phyloP scores from a whole-genome alignment of 2,329 filamentous ascomycete species.

The Catunica adiposa region DNA sequence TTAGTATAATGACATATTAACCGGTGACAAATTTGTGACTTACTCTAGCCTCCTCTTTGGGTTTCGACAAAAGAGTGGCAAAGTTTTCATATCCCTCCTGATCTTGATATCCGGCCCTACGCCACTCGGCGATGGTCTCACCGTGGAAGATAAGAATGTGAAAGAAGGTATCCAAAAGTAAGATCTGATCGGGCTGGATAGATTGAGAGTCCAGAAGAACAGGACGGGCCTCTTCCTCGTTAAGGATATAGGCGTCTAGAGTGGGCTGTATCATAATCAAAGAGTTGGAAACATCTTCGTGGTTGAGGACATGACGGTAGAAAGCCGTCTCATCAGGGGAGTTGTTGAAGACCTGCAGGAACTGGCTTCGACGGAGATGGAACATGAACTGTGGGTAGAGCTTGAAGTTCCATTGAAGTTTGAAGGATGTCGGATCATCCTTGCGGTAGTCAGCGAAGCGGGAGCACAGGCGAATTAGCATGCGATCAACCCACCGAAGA shows the following conservation, averaged over 20 bases:
- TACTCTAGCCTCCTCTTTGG: constrained; percentile 91
- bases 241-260: constrained; percentile 90
- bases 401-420: constrained; percentile 96
- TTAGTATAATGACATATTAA: constrained; percentile 16
- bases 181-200: constrained; percentile 83
- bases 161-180: constrained; percentile 96
- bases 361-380: constrained; percentile 89
- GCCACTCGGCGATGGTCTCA: constrained; percentile 94
- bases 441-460: constrained; percentile 96
- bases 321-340: constrained; percentile 99
- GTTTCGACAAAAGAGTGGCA: constrained; percentile 67
- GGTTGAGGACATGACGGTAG: constrained; percentile 89
- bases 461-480: constrained; percentile 93
- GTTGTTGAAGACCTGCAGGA: constrained; percentile 98
- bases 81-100: constrained; percentile 98
- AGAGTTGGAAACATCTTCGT: constrained; percentile 92
- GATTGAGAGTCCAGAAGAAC: constrained; percentile 94
- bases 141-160: constrained; percentile 99
- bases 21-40: constrained; percentile 21
- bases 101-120: constrained; percentile 93
- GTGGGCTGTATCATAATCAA: constrained; percentile 98
- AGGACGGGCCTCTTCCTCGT: constrained; percentile 80
- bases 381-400: constrained; percentile 99
- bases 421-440: constrained; percentile 93
- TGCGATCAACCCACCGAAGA: constrained; percentile 91